Conservation (phyloP, 768 basidiomycete species). For the Chalciporus sphaerocephalus region DNA sequence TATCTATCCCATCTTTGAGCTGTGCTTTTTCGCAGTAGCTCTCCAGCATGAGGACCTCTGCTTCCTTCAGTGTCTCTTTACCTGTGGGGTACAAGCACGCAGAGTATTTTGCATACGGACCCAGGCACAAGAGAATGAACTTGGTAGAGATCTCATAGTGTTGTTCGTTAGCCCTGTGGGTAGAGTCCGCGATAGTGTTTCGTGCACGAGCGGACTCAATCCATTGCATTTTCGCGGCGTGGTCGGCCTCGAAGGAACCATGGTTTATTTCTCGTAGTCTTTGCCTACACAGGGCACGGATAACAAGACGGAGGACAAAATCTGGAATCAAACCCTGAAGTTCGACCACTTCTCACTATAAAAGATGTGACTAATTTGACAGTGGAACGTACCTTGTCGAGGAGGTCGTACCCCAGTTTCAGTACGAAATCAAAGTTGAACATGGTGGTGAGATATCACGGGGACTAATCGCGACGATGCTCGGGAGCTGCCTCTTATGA, state of each 20-base stretch:
- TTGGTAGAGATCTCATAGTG: slow-evolving; percentile 66
- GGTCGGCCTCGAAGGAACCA: slow-evolving; percentile 55
- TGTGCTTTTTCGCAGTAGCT: slow-evolving; percentile 63
- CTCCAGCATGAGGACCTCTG: slow-evolving; percentile 62
- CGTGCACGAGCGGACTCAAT: slow-evolving; percentile 52
- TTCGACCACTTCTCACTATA: neutral
- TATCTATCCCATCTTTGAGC: slow-evolving; percentile 54
- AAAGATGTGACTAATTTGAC: neutral
- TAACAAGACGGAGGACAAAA: slow-evolving; percentile 44
- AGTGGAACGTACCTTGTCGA: slow-evolving; percentile 27
- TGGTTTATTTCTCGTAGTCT: slow-evolving; percentile 57
- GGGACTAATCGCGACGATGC: too few relatives aligned
- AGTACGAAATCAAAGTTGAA: neutral
- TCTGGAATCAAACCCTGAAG: slow-evolving; percentile 66
- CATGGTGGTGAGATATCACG: neutral
- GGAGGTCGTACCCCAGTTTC: slow-evolving; percentile 34
- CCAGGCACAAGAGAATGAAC: slow-evolving; percentile 64
- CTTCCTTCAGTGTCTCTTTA: slow-evolving; percentile 54
- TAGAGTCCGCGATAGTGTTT: slow-evolving; percentile 52
- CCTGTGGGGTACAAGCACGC: slow-evolving; percentile 62
- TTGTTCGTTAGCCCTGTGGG: slow-evolving; percentile 69
- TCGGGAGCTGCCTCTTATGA: too few relatives aligned
- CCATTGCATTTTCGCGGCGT: slow-evolving; percentile 64
- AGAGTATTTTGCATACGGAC: slow-evolving; percentile 64
- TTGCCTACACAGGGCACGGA: slow-evolving; percentile 47